Conservation (phyloP, 495 filamentous ascomycete species). For the Aspergillus saccharolyticus region DNA sequence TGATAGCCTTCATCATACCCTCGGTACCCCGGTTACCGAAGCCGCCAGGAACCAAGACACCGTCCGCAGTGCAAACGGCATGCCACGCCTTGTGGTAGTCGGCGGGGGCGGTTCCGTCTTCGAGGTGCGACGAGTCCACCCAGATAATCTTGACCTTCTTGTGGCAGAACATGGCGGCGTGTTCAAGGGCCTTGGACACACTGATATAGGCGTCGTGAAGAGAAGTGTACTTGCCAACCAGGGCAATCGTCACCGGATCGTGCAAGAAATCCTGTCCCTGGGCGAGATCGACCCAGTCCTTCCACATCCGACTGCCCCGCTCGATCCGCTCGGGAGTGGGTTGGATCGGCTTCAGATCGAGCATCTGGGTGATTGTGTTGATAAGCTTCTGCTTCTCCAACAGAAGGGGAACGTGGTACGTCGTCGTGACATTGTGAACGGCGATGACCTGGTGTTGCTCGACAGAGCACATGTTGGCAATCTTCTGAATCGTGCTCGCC, state of each 20-base stretch:
- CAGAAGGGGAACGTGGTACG: constrained; percentile 88
- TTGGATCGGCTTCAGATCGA: constrained; percentile 39
- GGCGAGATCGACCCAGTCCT: constrained; percentile 67
- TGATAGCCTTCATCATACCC: constrained; percentile 81
- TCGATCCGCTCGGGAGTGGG: constrained; percentile 43
- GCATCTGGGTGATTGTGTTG: constrained; percentile 50
- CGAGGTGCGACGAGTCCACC: constrained; percentile 81
- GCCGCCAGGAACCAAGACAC: constrained; percentile 61
- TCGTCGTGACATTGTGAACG: constrained; percentile 79
- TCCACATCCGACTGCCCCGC: constrained; percentile 62
- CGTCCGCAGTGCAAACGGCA: constrained; percentile 61
- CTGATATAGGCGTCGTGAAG: constrained; percentile 81
- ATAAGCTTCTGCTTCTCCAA: constrained; percentile 76
- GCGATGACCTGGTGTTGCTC: constrained; percentile 74
- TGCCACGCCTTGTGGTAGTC: constrained; percentile 90
- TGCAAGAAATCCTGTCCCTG: constrained; percentile 53
- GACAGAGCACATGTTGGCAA: constrained; percentile 81
- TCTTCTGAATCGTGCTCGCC: constrained; percentile 73
- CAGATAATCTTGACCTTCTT: constrained; percentile 75
- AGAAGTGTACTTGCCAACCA: constrained; percentile 87
- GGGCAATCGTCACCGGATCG: constrained; percentile 71
- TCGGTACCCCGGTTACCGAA: constrained; percentile 78
- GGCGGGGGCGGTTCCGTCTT: constrained; percentile 59
- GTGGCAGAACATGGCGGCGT: constrained; percentile 80
- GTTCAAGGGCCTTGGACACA: constrained; percentile 81